phyloP scores from a whole-genome alignment of 2,329 filamentous ascomycete species.

The Cladorrhinum sp. region DNA sequence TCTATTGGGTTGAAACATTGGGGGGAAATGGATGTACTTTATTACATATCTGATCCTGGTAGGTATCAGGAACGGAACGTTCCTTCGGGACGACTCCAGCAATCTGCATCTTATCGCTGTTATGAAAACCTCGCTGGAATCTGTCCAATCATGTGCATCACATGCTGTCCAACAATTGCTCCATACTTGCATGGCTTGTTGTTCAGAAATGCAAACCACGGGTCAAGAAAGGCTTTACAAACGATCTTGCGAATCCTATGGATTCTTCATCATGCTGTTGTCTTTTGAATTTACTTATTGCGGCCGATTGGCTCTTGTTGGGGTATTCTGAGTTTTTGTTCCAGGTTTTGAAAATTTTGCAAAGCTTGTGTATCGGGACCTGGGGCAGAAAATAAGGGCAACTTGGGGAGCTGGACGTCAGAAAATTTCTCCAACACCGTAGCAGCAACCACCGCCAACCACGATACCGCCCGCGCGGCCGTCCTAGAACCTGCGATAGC shows the following conservation, averaged over 20 bases:
- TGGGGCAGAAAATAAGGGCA: constrained; percentile 34
- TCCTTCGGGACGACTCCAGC: background rate
- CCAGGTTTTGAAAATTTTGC: constrained; percentile 9
- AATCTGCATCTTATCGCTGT: background rate
- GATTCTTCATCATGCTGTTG: background rate
- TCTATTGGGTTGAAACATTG: too few relatives aligned
- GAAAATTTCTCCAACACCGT: constrained; percentile 28
- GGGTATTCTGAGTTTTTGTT: background rate
- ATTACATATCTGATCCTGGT: background rate
- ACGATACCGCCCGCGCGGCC: constrained; percentile 3
- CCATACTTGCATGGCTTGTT: background rate
- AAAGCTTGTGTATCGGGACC: constrained; percentile 28
- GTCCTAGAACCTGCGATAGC: background rate
- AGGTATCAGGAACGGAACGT: background rate
- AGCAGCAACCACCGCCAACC: constrained; percentile 2
- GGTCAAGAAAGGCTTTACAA: background rate
- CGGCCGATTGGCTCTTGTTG: background rate
- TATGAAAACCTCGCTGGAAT: background rate
- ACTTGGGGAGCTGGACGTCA: constrained; percentile 26
- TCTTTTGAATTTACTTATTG: background rate
- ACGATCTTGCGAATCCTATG: background rate
- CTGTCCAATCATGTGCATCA: background rate
- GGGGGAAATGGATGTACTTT: background rate
- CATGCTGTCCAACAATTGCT: background rate
- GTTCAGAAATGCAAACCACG: background rate